Evolutionary conservation across 768 basidiomycete species (phyloP).

Genomic region (Scleroderma citrinum): DNA sequence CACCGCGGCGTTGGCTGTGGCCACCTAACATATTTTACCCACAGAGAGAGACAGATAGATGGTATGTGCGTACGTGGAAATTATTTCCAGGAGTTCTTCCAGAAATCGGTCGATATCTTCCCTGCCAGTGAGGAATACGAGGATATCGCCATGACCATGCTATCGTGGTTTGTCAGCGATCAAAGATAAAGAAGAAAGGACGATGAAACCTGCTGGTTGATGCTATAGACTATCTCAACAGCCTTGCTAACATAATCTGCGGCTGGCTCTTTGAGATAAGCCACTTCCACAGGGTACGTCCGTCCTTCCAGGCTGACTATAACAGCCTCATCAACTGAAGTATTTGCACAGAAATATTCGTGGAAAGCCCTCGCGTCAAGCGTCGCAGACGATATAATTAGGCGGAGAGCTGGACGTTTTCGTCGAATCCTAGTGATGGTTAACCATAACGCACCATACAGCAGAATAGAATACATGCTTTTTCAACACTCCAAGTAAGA

Average conservation of each 20-base stretch:
- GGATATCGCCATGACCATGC: constrained; percentile 83
- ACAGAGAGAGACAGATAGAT: background rate
- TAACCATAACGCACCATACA: constrained; percentile 3
- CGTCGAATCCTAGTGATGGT: constrained; percentile 65
- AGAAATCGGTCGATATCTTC: constrained; percentile 94
- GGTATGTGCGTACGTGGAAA: constrained; percentile 50
- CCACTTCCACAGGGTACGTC: constrained; percentile 92
- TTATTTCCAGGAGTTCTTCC: constrained; percentile 71
- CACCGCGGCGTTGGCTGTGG: constrained; percentile 47
- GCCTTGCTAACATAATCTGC: constrained; percentile 80
- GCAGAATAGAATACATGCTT: constrained; percentile 47
- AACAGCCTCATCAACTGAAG: constrained; percentile 60
- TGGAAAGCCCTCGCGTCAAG: constrained; percentile 87
- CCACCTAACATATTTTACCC: background rate
- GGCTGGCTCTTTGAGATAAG: constrained; percentile 73
- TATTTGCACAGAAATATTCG: constrained; percentile 77
- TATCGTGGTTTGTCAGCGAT: constrained; percentile 24
- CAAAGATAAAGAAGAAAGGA: background rate
- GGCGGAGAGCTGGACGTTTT: constrained; percentile 82
- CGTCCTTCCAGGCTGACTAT: constrained; percentile 91
- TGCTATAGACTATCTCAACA: constrained; percentile 78
- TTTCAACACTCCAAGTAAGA: constrained; percentile 86
- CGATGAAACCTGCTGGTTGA: constrained; percentile 62
- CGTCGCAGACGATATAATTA: constrained; percentile 95
- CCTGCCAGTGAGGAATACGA: constrained; percentile 91